phyloP scores from a whole-genome alignment of 2,329 filamentous ascomycete genomes.

The Diaporthe sp. region DNA sequence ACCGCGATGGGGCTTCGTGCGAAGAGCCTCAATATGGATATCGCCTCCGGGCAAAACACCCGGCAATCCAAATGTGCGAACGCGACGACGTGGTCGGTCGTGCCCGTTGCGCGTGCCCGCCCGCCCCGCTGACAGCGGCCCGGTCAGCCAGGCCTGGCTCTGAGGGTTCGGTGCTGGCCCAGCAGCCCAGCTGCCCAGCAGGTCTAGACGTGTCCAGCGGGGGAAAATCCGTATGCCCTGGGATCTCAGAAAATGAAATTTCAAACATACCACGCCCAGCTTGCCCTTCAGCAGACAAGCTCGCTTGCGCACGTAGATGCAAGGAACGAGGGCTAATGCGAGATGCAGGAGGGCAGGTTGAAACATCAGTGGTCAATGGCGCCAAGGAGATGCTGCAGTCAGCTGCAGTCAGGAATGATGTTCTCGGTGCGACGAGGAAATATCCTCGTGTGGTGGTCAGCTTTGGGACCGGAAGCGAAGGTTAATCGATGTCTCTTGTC shows the following conservation, averaged over 20 bases:
- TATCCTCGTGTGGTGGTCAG: not conserved
- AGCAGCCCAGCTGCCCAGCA: not conserved
- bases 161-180: not conserved
- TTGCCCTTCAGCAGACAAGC: not conserved
- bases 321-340: constrained; percentile 17
- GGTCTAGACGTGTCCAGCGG: not conserved
- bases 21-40: constrained; percentile 7
- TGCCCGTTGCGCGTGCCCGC: not conserved
- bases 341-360: constrained; percentile 9
- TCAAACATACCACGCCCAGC: not conserved
- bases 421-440: not conserved
- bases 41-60: not conserved
- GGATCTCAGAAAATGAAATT: not conserved
- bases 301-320: constrained; percentile 7
- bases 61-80: not conserved
- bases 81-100: not conserved
- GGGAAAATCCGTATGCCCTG: not conserved
- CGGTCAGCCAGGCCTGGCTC: not conserved
- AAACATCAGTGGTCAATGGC: constrained; percentile 20
- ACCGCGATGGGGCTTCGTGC: not conserved
- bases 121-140: not conserved
- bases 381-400: constrained; percentile 19
- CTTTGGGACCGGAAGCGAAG: not conserved
- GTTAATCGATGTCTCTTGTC: not conserved
- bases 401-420: not conserved